A percentile compares a stretch with the other conserved stretches of the same genome.
phyloP scores from a whole-genome alignment of 345 rosid genomes.

The Camelina sativa region DNA sequence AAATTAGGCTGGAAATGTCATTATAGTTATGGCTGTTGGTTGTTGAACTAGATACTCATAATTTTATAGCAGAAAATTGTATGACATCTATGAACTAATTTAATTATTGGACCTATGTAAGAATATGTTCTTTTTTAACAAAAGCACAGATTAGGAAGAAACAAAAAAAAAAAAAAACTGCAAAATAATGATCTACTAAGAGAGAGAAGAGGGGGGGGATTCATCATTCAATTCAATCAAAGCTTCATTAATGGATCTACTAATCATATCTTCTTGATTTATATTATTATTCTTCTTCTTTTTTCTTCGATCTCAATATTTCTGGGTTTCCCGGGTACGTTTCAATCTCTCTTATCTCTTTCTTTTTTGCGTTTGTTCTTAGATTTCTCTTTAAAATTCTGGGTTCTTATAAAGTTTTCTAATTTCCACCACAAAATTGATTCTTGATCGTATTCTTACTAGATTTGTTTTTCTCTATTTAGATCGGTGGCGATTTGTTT shows the following conservation, averaged over 20 bases:
- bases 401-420: neutral
- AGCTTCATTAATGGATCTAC: constrained; percentile 33
- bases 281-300: neutral
- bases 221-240: constrained; percentile 30
- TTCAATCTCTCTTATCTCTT: neutral
- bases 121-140: neutral
- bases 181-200: neutral
- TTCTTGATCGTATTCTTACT: no score
- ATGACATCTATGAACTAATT: constrained; percentile 34
- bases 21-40: constrained; percentile 42
- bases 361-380: neutral
- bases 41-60: constrained; percentile 43
- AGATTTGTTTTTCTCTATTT: neutral
- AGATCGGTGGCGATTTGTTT: constrained; percentile 13
- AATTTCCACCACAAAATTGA: neutral
- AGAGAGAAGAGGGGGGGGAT: constrained; percentile 10
- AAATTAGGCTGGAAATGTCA: constrained; percentile 40
- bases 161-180: neutral
- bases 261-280: neutral
- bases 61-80: constrained; percentile 36
- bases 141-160: neutral
- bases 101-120: constrained; percentile 26
- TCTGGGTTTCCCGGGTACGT: constrained; percentile 34
- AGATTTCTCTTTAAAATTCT: constrained; percentile 6
- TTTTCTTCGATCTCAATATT: constrained; percentile 11